phyloP scores from a whole-genome alignment of 495 filamentous ascomycete species.

The Penicillium ucsense region DNA sequence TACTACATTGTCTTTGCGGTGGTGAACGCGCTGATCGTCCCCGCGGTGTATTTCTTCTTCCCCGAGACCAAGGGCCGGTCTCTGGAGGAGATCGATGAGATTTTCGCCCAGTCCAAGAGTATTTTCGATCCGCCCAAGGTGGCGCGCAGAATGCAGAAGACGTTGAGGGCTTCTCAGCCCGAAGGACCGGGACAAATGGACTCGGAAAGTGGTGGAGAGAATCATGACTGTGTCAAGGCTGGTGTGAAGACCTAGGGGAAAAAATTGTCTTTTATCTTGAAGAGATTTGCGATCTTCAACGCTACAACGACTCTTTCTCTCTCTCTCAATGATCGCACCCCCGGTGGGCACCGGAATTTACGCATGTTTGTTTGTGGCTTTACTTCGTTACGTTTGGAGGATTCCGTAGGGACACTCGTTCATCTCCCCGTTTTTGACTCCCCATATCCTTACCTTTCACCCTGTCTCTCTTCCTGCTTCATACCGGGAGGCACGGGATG shows the following conservation, averaged over 20 bases:
- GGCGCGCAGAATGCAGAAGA: constrained; percentile 13
- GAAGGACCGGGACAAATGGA: background rate
- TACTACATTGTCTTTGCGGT: constrained; percentile 43
- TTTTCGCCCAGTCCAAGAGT: constrained; percentile 37
- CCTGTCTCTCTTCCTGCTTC: too few relatives aligned
- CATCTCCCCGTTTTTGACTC: too few relatives aligned
- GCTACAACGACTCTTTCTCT: too few relatives aligned
- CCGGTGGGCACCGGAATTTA: too few relatives aligned
- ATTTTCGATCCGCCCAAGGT: constrained; percentile 22
- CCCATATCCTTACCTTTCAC: too few relatives aligned
- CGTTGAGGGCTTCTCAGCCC: constrained; percentile 4
- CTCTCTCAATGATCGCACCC: too few relatives aligned
- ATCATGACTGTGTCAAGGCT: constrained; percentile 3
- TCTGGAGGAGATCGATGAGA: constrained; percentile 68
- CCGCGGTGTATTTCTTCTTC: constrained; percentile 47
- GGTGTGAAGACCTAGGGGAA: constrained; percentile 2
- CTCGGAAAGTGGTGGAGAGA: constrained; percentile 2
- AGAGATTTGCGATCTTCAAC: too few relatives aligned
- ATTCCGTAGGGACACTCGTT: too few relatives aligned
- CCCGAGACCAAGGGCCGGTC: constrained; percentile 49
- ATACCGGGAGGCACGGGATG: too few relatives aligned
- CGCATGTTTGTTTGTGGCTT: too few relatives aligned
- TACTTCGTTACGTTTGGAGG: too few relatives aligned
- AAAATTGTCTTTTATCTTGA: too few relatives aligned
- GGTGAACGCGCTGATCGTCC: constrained; percentile 37